Evolutionary conservation across 2,329 filamentous ascomycete genomes (phyloP), one percentile per base, ranked within the genome.

Genomic region (Colletotrichum sp.): DNA sequence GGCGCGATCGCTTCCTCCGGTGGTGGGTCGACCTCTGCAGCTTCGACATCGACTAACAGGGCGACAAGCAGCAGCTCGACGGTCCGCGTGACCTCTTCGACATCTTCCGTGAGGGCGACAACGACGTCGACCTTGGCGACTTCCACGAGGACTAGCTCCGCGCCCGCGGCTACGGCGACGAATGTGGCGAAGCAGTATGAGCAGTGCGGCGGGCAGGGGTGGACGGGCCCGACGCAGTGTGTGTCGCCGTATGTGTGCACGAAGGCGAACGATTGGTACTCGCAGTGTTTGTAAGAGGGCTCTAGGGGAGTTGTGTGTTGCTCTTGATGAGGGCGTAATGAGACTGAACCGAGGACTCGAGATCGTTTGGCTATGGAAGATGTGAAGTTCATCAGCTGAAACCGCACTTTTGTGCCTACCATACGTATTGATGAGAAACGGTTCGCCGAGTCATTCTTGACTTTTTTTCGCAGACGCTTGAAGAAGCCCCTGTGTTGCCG

Each of bases 131-230:
- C 71, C 0, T 7, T 70, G 36, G 59, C 24, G 30, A 76, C 71
- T 16, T 76, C 71, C 12, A 65, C 73, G 52, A 59, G 71, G 48
- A 77, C 75, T 0, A 71, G 58, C 28, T 69, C 76, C 2, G 69
- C 76, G 6, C 76, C 76, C 1, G 36, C 65, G 9, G 13, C 76
- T 1, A 77, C 76, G 4, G 71, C 43, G 63, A 77, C 73, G 4
- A 67, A 43, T n/a, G 26, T 75, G 10, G 77, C 76, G 6, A 65
- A 67, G 18, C 78, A 77, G 43, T 80, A 66, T 73, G 82, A 75
- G 3, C 86, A 88, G 77, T 88, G 87, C 43, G 87, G 87, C 34
- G 87, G 87, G 21, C 79, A 78, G 14, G 76, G 73, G 16, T 88
- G 81, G 80, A 78, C 78, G 10, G 86, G 87, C 0, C 43, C 80